These are phyloP conservation scores for Fusarium sp. DNA, from an alignment of 2,329 filamentous ascomycete genomes.

Conservation along the genomic window DNA sequence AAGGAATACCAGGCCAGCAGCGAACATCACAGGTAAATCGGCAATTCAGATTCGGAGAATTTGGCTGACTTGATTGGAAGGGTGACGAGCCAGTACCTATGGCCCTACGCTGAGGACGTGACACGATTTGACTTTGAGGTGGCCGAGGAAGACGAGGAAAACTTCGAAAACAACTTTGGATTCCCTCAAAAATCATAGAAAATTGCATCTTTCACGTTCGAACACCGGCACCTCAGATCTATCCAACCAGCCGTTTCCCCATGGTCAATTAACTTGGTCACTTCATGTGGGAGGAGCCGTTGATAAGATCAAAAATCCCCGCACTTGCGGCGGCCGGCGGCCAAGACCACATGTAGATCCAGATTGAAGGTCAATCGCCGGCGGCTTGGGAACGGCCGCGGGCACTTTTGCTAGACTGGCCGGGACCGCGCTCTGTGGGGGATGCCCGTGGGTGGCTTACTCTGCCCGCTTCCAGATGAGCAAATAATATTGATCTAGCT, in stretches of 20 bases:
- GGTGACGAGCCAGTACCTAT: slow-evolving; percentile 66
- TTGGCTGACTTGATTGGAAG: slow-evolving; percentile 50
- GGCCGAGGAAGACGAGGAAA: slow-evolving; percentile 55
- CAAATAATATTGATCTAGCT: background rate
- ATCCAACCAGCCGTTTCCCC: background rate
- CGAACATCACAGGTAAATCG: slow-evolving; percentile 65
- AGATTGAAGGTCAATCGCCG: slow-evolving; percentile 12
- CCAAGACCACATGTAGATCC: slow-evolving; percentile 15
- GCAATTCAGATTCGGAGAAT: rapidly evolving
- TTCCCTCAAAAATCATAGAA: background rate
- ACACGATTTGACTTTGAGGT: slow-evolving; percentile 70
- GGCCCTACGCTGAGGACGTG: slow-evolving; percentile 68
- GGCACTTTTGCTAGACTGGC: slow-evolving; percentile 8
- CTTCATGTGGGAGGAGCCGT: slow-evolving; percentile 12
- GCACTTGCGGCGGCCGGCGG: slow-evolving; percentile 28
- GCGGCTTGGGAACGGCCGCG: slow-evolving; percentile 9
- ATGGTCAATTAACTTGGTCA: background rate
- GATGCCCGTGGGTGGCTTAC: background rate
- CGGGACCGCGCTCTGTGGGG: slow-evolving; percentile 8
- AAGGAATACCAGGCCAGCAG: slow-evolving; percentile 67
- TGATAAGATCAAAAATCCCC: slow-evolving; percentile 15
- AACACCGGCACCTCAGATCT: too few species aligned
- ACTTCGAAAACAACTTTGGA: slow-evolving; percentile 39
- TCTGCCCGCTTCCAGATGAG: background rate
- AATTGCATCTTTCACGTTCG: background rate